A percentile compares a stretch with the other conserved stretches of the same genome.
Evolutionary conservation across 805 yeast genomes (phyloP).

Genomic region (Starmerella vaccinii): DNA sequence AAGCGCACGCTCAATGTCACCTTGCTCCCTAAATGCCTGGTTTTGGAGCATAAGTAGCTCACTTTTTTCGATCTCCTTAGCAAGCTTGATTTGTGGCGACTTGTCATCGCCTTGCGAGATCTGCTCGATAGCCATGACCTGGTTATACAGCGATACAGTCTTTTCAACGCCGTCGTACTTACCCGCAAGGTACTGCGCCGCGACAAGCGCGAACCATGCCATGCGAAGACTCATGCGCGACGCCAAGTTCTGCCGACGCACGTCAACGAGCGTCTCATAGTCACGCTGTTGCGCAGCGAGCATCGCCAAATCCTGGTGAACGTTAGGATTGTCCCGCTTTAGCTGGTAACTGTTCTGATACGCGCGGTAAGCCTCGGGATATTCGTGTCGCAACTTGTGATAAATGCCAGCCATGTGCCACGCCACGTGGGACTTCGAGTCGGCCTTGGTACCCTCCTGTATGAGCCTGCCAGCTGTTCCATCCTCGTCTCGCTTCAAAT

Average conservation of each 20-base stretch:
- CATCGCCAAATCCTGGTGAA: conserved; percentile 70
- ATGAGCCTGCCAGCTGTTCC: conserved; percentile 33
- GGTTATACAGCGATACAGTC: conserved; percentile 67
- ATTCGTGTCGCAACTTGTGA: conserved; percentile 59
- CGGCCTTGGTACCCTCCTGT: conserved; percentile 49
- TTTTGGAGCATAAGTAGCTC: conserved; percentile 71
- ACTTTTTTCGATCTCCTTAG: conserved; percentile 63
- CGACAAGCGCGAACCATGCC: conserved; percentile 26
- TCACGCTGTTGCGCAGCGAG: conserved; percentile 75
- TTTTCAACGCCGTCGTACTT: conserved; percentile 60
- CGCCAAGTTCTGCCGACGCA: conserved; percentile 61
- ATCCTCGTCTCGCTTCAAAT: conserved; percentile 41
- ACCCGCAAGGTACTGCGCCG: conserved; percentile 68
- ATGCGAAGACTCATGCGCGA: conserved; percentile 32
- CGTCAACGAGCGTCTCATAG: conserved; percentile 47
- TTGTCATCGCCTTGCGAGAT: conserved; percentile 9
- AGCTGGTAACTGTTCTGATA: conserved; percentile 63
- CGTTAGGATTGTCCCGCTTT: conserved; percentile 67
- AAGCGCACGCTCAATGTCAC: conserved; percentile 56
- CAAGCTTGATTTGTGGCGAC: conserved; percentile 8
- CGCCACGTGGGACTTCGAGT: conserved; percentile 54
- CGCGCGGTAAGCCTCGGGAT: conserved; percentile 68
- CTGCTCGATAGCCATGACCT: conserved; percentile 40
- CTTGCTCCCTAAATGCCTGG: conserved; percentile 50
- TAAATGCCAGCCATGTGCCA: conserved; percentile 81